Conservation (phyloP, 1,139 yeast species). For the Hyphopichia burtonii region DNA sequence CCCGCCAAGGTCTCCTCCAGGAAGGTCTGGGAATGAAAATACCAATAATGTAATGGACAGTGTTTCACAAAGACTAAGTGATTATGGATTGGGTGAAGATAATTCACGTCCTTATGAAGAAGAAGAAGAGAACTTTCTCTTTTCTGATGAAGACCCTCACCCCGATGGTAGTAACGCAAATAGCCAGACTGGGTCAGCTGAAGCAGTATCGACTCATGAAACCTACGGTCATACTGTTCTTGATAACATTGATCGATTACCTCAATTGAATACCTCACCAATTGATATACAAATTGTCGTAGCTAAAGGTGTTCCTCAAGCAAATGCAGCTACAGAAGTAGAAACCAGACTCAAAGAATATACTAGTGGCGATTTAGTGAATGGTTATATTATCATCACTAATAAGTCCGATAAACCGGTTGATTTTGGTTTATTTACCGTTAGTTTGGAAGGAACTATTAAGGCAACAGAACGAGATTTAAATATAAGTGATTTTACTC, state of each 20-base stretch:
- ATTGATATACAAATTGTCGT: slow-evolving; percentile 44
- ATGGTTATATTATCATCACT: slow-evolving; percentile 39
- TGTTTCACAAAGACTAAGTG: slow-evolving; percentile 16
- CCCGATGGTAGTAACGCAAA: too few species aligned
- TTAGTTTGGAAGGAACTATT: slow-evolving; percentile 47
- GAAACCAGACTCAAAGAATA: slow-evolving; percentile 48
- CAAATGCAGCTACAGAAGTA: slow-evolving; percentile 31
- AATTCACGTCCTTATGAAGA: slow-evolving; percentile 9
- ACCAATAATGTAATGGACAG: slow-evolving; percentile 13
- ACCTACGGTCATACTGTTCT: slow-evolving; percentile 44
- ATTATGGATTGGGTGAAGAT: slow-evolving; percentile 12
- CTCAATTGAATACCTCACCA: slow-evolving; percentile 35
- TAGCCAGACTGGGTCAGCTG: too few species aligned
- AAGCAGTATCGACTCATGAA: slow-evolving; percentile 14
- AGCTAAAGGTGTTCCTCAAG: slow-evolving; percentile 41
- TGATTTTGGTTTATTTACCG: slow-evolving; percentile 45
- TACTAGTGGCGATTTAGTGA: slow-evolving; percentile 39
- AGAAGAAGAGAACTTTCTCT: slow-evolving; percentile 20
- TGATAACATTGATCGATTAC: slow-evolving; percentile 44
- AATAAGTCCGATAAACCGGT: slow-evolving; percentile 40
- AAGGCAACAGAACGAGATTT: slow-evolving; percentile 31
- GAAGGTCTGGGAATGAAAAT: slow-evolving; percentile 5
- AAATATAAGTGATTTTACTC: slow-evolving; percentile 12
- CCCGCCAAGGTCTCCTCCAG: slow-evolving; percentile 20
- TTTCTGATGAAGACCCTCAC: slow-evolving; percentile 16